A percentile compares a stretch with the other conserved stretches of the same genome.
Conservation (phyloP, 2,329 filamentous ascomycete species). For the Pseudogymnoascus sp. region DNA sequence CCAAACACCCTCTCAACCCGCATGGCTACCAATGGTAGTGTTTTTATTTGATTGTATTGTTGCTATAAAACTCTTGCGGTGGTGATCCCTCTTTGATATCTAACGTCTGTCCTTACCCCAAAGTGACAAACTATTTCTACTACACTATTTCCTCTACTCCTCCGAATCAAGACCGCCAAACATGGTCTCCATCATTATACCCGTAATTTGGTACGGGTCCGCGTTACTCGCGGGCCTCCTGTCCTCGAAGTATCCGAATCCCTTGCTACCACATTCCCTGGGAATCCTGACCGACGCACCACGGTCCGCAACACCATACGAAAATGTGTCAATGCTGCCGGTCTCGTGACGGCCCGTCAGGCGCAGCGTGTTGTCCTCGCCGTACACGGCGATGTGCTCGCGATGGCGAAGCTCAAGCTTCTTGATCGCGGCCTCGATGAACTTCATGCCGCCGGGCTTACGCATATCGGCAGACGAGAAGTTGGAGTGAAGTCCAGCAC, state of each 20-base stretch:
- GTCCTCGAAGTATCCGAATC: conserved; percentile 92
- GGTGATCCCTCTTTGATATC: conserved; percentile 3
- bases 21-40: background rate
- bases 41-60: conserved; percentile 6
- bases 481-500: conserved; percentile 87
- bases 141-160: background rate
- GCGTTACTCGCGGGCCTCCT: conserved; percentile 77
- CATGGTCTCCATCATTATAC: conserved; percentile 31
- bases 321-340: conserved; percentile 85
- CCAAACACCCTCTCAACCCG: background rate
- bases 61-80: conserved; percentile 7
- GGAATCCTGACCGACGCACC: conserved; percentile 91
- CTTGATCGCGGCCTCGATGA: conserved; percentile 80
- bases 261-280: conserved; percentile 73
- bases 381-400: conserved; percentile 88
- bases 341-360: conserved; percentile 94
- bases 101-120: conserved; percentile 4
- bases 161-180: conserved; percentile 9
- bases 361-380: conserved; percentile 90
- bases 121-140: conserved; percentile 8
- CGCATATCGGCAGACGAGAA: conserved; percentile 88
- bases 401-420: conserved; percentile 70
- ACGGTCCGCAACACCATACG: conserved; percentile 91
- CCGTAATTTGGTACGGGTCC: conserved; percentile 67
- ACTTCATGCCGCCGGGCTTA: conserved; percentile 86